Evolutionary conservation across 495 filamentous ascomycete genomes (phyloP).

Genomic region (Aspergillus biplanus): DNA sequence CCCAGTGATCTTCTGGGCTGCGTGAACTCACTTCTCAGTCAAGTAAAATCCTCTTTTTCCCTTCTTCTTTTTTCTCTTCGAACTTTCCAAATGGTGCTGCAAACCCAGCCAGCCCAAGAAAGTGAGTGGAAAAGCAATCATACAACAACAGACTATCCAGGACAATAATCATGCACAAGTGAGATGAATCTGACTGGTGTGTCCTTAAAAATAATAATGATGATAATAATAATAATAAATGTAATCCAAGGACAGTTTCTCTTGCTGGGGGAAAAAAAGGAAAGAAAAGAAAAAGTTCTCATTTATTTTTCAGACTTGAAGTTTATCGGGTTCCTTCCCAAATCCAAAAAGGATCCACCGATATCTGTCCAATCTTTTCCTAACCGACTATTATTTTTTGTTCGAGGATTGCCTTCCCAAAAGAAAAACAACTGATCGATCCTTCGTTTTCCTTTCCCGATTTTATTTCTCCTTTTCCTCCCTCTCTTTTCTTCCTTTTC

Average conservation of each 20-base stretch:
- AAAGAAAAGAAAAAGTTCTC: background rate
- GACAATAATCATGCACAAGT: background rate
- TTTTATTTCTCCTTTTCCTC: background rate
- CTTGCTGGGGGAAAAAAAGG: background rate
- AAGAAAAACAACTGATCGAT: background rate
- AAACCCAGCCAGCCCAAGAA: no score
- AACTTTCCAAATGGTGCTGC: constrained; percentile 4
- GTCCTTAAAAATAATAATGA: no score
- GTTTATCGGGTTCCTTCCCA: background rate
- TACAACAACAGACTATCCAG: no score
- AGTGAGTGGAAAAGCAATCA: no score
- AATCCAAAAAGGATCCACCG: background rate
- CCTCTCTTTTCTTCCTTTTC: background rate
- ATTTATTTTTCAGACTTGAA: constrained; percentile 1
- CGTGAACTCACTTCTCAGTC: background rate
- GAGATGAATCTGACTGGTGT: background rate
- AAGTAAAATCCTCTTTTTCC: background rate
- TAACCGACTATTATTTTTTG: background rate
- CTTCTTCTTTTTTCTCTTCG: constrained; percentile 10
- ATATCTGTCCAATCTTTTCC: constrained; percentile 7
- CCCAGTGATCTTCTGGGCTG: constrained; percentile 18
- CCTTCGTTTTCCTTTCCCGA: background rate
- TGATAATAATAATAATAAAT: no score
- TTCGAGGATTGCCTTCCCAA: background rate
- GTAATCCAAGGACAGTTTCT: background rate